Evolutionary conservation across 345 rosid genomes (phyloP).

Genomic region (Linum tenue): DNA sequence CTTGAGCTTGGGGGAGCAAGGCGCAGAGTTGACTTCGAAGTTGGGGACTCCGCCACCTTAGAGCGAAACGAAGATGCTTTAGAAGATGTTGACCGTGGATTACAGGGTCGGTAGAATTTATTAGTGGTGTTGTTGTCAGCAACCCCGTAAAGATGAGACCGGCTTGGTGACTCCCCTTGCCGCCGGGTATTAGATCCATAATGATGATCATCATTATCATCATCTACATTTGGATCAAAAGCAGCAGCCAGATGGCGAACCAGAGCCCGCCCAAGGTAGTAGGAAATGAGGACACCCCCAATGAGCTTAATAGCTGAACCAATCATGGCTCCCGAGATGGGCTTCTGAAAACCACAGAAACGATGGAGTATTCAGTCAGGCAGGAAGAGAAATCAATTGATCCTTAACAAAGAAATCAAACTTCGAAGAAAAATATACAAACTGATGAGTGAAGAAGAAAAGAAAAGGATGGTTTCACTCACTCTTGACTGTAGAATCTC

Average conservation of each 20-base stretch:
- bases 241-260: not conserved
- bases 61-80: conserved; percentile 5
- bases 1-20: conserved; percentile 4
- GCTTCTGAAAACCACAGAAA: too few relatives aligned
- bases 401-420: not conserved
- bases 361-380: too few relatives aligned
- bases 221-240: too few relatives aligned
- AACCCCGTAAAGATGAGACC: not conserved
- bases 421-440: not conserved
- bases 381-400: too few relatives aligned
- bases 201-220: not conserved
- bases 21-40: conserved; percentile 17
- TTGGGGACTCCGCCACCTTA: not conserved
- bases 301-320: not conserved
- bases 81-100: not conserved
- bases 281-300: not conserved
- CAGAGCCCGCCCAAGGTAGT: not conserved
- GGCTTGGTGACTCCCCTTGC: not conserved
- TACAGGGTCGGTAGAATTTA: not conserved
- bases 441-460: not conserved
- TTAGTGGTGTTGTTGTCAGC: not conserved
- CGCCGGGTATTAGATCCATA: not conserved
- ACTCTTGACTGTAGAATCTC: not conserved
- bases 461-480: too few relatives aligned
- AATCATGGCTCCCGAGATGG: not conserved